Percentiles rank a stretch among this genome's conserved stretches.
These are phyloP conservation scores for Barbarea vulgaris DNA, from an alignment of 345 rosid genomes.

Conservation along the genomic window DNA sequence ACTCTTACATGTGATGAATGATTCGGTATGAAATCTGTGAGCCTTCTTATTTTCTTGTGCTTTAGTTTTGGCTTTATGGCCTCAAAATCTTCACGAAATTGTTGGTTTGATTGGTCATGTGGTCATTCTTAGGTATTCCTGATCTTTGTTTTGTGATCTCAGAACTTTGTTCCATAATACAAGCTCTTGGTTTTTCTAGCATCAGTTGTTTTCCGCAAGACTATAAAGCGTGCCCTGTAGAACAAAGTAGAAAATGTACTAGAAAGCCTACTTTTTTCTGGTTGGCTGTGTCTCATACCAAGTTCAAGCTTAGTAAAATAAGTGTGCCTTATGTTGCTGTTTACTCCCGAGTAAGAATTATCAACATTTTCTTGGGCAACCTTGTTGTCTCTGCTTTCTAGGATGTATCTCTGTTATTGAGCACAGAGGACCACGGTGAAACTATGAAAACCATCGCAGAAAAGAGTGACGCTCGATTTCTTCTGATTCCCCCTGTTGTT, in stretches of 20 bases:
- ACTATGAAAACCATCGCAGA: slow-evolving; percentile 69
- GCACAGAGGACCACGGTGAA: slow-evolving; percentile 74
- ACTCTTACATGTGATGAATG: slow-evolving; percentile 87
- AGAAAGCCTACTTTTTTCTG: neutral
- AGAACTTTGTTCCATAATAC: neutral
- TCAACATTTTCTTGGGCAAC: slow-evolving; percentile 1
- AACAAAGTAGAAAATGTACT: neutral
- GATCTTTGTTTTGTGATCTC: slow-evolving; percentile 8
- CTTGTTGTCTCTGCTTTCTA: slow-evolving; percentile 35
- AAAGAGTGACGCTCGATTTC: slow-evolving; percentile 66
- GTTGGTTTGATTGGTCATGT: neutral
- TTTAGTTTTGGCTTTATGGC: neutral
- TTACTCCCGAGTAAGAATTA: neutral
- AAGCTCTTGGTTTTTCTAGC: slow-evolving; percentile 15
- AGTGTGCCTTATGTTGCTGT: slow-evolving; percentile 3
- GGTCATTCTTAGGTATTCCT: neutral
- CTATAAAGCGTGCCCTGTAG: neutral
- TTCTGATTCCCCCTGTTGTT: slow-evolving; percentile 64
- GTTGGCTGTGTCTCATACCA: slow-evolving; percentile 9
- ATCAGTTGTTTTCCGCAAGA: neutral
- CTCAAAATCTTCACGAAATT: neutral
- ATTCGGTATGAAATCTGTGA: slow-evolving; percentile 58
- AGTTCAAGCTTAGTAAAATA: neutral
- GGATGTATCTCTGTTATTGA: slow-evolving; percentile 79
- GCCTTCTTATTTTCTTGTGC: neutral